These are phyloP conservation scores for Eucalyptus marginata DNA, from an alignment of 345 rosid species.

Conservation along the genomic window DNA sequence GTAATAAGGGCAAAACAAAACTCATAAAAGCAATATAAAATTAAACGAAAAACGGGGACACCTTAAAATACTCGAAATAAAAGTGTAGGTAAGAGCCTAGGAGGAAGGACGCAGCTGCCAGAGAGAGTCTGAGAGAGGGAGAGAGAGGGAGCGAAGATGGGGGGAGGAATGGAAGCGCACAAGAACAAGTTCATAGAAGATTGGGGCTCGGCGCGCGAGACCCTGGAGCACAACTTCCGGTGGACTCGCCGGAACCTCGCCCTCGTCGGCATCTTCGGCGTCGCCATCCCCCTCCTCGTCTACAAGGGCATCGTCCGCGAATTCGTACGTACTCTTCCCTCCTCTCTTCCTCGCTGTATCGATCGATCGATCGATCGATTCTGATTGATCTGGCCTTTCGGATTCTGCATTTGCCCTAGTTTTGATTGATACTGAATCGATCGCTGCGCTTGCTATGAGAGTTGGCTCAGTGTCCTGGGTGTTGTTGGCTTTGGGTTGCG, in stretches of 20 bases:
- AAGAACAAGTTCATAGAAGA: conserved; percentile 92
- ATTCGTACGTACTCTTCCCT: conserved; percentile 23
- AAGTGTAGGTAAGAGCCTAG: neutral
- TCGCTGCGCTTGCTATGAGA: neutral
- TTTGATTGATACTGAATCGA: neutral
- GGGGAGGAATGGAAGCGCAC: conserved; percentile 89
- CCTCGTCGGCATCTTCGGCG: conserved; percentile 74
- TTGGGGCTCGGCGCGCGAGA: conserved; percentile 83
- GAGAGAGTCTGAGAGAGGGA: neutral
- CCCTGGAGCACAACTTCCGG: conserved; percentile 79
- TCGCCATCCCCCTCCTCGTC: conserved; percentile 79
- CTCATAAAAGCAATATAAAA: too few relatives aligned
- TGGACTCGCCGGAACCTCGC: conserved; percentile 93
- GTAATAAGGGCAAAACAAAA: too few relatives aligned
- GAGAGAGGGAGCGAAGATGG: conserved; percentile 28
- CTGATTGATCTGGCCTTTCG: neutral
- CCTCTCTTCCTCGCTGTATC: neutral
- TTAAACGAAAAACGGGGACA: neutral
- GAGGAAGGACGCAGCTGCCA: neutral
- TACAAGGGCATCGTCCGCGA: conserved; percentile 89
- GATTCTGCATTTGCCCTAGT: neutral
- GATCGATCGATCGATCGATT: neutral
- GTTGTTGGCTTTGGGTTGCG: neutral
- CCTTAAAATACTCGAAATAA: neutral
- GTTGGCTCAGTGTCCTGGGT: neutral